A percentile compares a stretch with the other conserved stretches of the same genome.
phyloP scores from a whole-genome alignment of 2,329 filamentous ascomycete species.

The Ustilaginoidea virens region DNA sequence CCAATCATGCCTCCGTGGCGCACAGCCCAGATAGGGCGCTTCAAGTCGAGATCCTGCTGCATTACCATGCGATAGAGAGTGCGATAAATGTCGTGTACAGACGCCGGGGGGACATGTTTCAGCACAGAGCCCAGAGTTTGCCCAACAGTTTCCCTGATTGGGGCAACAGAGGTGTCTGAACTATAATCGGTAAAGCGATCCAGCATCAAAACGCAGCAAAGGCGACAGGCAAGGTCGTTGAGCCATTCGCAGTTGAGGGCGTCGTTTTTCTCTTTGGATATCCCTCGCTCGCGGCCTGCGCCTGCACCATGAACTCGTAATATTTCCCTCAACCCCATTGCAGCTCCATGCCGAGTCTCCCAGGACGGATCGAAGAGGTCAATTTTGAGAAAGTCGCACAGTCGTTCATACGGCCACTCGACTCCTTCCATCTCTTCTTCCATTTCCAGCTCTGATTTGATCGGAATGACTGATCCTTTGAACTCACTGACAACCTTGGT shows the following conservation, averaged over 20 bases:
- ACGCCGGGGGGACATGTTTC: constrained; percentile 63
- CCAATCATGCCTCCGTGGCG: constrained; percentile 98
- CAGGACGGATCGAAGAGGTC: constrained; percentile 88
- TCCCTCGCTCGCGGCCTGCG: constrained; percentile 63
- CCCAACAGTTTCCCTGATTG: constrained; percentile 87
- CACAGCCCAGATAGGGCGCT: constrained; percentile 74
- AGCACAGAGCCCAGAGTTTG: constrained; percentile 84
- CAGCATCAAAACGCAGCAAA: constrained; percentile 92
- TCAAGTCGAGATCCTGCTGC: constrained; percentile 64
- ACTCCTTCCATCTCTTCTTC: constrained; percentile 62
- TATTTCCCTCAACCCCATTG: constrained; percentile 86
- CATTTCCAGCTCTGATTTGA: constrained; percentile 73
- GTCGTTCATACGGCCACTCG: constrained; percentile 87
- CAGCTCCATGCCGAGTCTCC: constrained; percentile 92
- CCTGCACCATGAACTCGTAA: constrained; percentile 82
- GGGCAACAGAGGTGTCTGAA: constrained; percentile 90
- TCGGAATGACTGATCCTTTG: constrained; percentile 66
- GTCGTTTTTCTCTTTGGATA: constrained; percentile 60
- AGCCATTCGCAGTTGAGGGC: constrained; percentile 70
- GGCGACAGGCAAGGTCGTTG: constrained; percentile 83
- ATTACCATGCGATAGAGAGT: constrained; percentile 84
- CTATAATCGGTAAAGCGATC: constrained; percentile 97
- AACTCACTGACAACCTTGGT: constrained; percentile 89
- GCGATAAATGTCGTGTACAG: constrained; percentile 71
- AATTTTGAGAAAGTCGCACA: constrained; percentile 86